Base-by-base conservation (phyloP, 148 eudicot genomes). In the Spergularia bocconei region DNA sequence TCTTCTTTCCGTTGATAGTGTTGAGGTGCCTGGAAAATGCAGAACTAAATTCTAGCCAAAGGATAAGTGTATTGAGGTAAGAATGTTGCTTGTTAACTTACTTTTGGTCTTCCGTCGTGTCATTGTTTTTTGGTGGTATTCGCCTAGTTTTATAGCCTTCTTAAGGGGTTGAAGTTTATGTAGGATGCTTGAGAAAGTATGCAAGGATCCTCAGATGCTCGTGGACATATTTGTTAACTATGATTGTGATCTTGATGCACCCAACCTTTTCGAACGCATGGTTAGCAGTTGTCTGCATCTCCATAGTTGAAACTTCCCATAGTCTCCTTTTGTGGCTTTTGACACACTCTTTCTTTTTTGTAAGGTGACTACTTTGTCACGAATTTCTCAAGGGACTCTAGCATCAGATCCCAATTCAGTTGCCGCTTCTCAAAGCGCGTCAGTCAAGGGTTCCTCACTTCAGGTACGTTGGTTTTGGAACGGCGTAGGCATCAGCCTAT, bases 101-200 rank as follows among this genome's bases (percentile, higher is more conserved):
- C 39, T 16, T 59, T 63, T 73, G 44, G 58, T 70, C 62, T 54
- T 72, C 41, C 25, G 14, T 33, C 5, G 60, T 70, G 66, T 56
- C 53, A 36, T 77, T 75, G 52, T 15, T 36, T 13, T 52, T 70
- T 57, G 17, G 39, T 60, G 78, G 58, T 55, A 55, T 11, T 41
- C 60, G 44, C 65, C 67, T 57, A 21, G 74, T 59, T 73, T 36
- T 76, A 15, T 66, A 52, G 63, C 63, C 36, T 53, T 64, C 72
- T 71, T 20, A 80, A 66, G 25, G 56, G n/a, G 73, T 57, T 62
- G 50, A 17, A 12, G 41, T 82, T 53, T 52, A 81, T 88, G 79
- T 85, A 95, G 98, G 90, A 92, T 95, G 97, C 87, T 95, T 68
- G 98, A 95, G 89, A 95, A 92, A 84, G 96, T 91, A 33, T 92